Conservation (phyloP, 208 protist genomes). For the Acanthamoeba royreba region DNA sequence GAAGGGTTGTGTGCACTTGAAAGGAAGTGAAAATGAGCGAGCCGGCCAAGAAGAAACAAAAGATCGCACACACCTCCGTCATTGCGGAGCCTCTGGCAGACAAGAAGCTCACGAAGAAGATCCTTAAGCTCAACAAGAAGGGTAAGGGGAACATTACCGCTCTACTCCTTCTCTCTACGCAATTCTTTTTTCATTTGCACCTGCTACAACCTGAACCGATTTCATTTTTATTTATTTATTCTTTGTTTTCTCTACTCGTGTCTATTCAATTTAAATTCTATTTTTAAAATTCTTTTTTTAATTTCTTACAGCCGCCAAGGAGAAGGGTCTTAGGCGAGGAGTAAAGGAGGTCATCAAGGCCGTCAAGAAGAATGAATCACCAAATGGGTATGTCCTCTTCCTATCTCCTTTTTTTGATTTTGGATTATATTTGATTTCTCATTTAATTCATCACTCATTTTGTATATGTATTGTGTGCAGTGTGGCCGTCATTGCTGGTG, state of each 20-base stretch:
- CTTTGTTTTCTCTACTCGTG: not conserved
- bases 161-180: too few relatives aligned
- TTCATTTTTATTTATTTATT: not conserved
- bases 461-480: slow-evolving; percentile 51
- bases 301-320: slow-evolving; percentile 66
- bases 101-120: slow-evolving; percentile 75
- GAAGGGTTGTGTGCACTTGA: too few relatives aligned
- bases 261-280: not conserved
- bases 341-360: slow-evolving; percentile 85
- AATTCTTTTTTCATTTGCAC: too few relatives aligned
- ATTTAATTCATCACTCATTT: not conserved
- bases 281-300: not conserved
- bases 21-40: slow-evolving; percentile 14
- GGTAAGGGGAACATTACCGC: too few relatives aligned
- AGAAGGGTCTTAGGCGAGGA: slow-evolving; percentile 73
- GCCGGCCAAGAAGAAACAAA: not conserved
- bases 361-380: slow-evolving; percentile 71
- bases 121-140: slow-evolving; percentile 71
- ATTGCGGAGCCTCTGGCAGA: slow-evolving; percentile 75
- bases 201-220: too few relatives aligned
- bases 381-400: slow-evolving; percentile 51
- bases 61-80: not conserved
- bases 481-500: slow-evolving; percentile 81
- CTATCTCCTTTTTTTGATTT: not conserved
- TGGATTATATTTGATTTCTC: not conserved